Base-by-base conservation (phyloP, 148 eudicot species). In the Heliamphora exappendiculata region DNA sequence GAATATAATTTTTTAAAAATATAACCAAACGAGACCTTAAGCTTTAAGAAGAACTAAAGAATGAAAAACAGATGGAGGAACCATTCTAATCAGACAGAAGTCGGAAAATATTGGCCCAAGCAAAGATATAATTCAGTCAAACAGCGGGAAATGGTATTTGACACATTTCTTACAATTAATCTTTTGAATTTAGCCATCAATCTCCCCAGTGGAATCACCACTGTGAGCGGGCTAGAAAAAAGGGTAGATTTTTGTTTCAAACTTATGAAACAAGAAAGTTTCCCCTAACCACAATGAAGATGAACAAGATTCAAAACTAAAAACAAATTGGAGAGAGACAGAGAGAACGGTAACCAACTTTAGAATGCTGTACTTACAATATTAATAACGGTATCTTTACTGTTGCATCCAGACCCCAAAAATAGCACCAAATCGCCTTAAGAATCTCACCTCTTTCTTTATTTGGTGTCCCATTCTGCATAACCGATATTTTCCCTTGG, bases 401-500 rank as follows among this genome's bases (percentile, higher is more conserved):
- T 79, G 97, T 67, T 70, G 91, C 89, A 91, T 91, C 91, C 86
- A 94, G 82, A 77, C 90, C 84, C 86, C 86, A 47, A 86, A 94
- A 85, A 83, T 83, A 87, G 82, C 85, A 58, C 85, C 85, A 82
- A 59, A 80, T 89, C 44, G 84, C 85, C 85, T 84, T 91, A 72
- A 86, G 64, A 76, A 84, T 71, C 74, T 81, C 81, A 68, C 78
- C 76, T 84, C 87, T 84, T 83, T 83, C 87, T 79, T 77, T 79
- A 51, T 77, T 62, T 66, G 72, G 84, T n/a, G 68, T 65, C 36
- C 49, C 75, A 53, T 78, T 78, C 45, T 83, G 55, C 58, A 74
- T 78, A 74, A 76, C 84, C 45, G 79, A 79, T 42, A 62, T 74
- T 72, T 79, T 88, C 58, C 26, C 39, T 4, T 79, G 75, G 50